These are phyloP conservation scores for Tulasnella sp. DNA, from an alignment of 768 basidiomycete species.

Conservation along the genomic window DNA sequence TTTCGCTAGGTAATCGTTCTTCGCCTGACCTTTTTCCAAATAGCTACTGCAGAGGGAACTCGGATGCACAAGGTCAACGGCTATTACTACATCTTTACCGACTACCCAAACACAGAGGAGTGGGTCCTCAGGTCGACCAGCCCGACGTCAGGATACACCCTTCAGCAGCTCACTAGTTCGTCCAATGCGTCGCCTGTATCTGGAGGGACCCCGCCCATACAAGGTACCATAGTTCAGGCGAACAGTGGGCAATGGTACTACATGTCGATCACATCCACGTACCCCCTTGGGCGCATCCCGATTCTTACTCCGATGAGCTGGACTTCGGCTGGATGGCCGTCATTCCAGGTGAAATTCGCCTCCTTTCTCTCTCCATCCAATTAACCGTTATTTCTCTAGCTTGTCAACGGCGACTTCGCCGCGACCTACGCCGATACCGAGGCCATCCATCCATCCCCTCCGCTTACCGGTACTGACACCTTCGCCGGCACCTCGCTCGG, in stretches of 20 bases:
- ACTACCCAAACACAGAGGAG: neutral
- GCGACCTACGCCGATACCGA: neutral
- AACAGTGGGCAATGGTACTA: no score
- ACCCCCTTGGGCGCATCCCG: neutral
- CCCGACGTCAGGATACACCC: neutral
- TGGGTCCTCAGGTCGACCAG: conserved; percentile 9
- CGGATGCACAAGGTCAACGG: conserved; percentile 12
- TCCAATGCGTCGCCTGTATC: neutral
- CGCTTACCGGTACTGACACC: neutral
- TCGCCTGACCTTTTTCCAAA: neutral
- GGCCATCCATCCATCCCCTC: neutral
- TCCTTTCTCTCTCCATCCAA: neutral
- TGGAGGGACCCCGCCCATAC: no score
- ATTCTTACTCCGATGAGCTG: neutral
- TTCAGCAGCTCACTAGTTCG: neutral
- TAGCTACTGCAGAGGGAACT: conserved; percentile 9
- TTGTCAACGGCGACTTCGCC: neutral
- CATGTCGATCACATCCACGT: no score
- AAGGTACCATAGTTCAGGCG: no score
- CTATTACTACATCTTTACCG: conserved; percentile 5
- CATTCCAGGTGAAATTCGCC: neutral
- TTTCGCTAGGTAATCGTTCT: neutral
- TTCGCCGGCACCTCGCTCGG: conserved; percentile 8
- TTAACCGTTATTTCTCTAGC: neutral
- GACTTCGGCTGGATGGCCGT: neutral